Base-by-base conservation (phyloP, 148 eudicot species). In the Gaultheria prostrata region DNA sequence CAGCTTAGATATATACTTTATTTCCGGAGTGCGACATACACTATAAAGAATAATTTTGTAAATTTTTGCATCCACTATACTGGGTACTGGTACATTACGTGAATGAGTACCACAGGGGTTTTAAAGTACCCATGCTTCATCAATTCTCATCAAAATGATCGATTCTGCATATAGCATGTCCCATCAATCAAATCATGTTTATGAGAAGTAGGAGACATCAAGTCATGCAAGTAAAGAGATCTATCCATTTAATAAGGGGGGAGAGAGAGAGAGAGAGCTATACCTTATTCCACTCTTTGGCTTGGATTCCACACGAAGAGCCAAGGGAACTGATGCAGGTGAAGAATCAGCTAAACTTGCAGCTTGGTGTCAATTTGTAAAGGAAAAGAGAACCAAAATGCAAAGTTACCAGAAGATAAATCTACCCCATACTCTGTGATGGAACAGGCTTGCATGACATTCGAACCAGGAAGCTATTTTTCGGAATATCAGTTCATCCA, bases 271-370 rank as follows among this genome's bases (percentile, higher is more conserved):
- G 72, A 67, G 32, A 24, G 39, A 67, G 26, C 46, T 17, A 48
- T 88, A 94, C 98, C 98, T 92, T 85, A 94, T 95, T 80, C 98
- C 98, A 86, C 98, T 95, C 90, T 94, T 95, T 75, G 98, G 93
- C 89, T 95, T 95, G 80, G 98, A 94, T 72, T 95, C 98, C 57
- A 93, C 98, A 81, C 98, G 97, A 57, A 93, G 94, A 61, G 98
- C 87, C 88, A 95, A 83, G 45, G 98, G 98, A 84, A 92, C 85
- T 28, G 91, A 79, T 73, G 93, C 92, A 80, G 98, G 92, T 53
- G 93, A 86, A 80, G 98, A 86, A 90, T 95, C 98, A 24, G 93
- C 94, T 85, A 90, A 56, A 88, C 84, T 92, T 39, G 96, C 98
- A 80, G 98, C 98, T 89, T 92, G 89, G 98, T 95, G 88, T 51